phyloP scores from a whole-genome alignment of 345 rosid species.

The Odontarrhena argentea region DNA sequence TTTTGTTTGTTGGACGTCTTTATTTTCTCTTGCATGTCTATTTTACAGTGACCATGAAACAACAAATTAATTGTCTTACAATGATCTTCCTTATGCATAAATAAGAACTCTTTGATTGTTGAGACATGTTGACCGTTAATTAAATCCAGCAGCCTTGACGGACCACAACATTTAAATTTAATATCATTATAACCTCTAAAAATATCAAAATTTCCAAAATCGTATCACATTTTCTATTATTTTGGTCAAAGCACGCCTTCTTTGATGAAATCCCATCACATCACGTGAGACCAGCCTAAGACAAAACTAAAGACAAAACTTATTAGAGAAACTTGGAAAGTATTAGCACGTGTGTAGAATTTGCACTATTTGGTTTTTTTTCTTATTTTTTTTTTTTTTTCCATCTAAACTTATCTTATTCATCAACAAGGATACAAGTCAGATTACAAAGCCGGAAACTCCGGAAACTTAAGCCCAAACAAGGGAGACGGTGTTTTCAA shows the following conservation, averaged over 20 bases:
- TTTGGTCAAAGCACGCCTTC: constrained; percentile 42
- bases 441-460: too few species aligned
- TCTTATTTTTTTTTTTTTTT: too few species aligned
- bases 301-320: not conserved
- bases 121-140: constrained; percentile 39
- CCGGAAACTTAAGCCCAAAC: too few species aligned
- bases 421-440: too few species aligned
- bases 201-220: not conserved
- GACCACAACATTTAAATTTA: constrained; percentile 25
- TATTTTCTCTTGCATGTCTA: not conserved
- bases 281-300: constrained; percentile 2
- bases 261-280: constrained; percentile 35
- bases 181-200: constrained; percentile 6
- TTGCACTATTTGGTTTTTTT: not conserved
- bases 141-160: constrained; percentile 39
- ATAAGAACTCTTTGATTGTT: constrained; percentile 11
- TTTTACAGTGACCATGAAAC: not conserved
- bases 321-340: not conserved
- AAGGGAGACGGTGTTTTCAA: too few species aligned
- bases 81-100: constrained; percentile 1
- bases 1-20: not conserved
- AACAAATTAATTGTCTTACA: not conserved
- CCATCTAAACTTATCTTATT: too few species aligned
- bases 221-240: not conserved
- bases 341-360: constrained; percentile 31